Evolutionary conservation across 805 yeast genomes (phyloP), one percentile per base, ranked within the genome.

Genomic region (Candida coquimbonensis): DNA sequence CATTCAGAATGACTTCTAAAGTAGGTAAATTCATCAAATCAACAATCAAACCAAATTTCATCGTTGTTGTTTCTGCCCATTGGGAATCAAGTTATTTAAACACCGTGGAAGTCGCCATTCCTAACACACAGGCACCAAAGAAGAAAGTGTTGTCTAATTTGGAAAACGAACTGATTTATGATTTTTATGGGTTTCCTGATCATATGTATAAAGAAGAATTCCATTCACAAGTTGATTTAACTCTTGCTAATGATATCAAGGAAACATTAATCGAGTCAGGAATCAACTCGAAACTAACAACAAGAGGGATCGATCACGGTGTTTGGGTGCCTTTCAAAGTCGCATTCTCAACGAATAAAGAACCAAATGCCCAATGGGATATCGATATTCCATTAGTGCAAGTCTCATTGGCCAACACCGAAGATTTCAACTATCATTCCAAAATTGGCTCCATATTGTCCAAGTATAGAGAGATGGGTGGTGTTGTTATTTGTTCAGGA

Each of bases 241-340:
- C 54, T 9, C 46, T 82, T 5, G 77, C 86, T 0, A 44, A 67
- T 17, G 64, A 69, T 43, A 64, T 85, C 21, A 64, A 67, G 27
- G 54, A 65, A 2, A 60, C 69, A 2, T 64, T 84, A 19, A 52
- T 54, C 12, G 53, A 57, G 7, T 50, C 61, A 21, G 83, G 81
- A 0, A 66, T 81, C 42, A 53, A 65, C 3, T 63, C 80, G 0
- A 62, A 64, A 26, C 48, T 77, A 9, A 68, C 74, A 0, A 59
- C 65, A n/a, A 67, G 93, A 46, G 93, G 93, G 9, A 62, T 87
- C 21, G 95, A 86, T 59, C 95, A 86, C 64, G 95, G 95, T 7
- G 81, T 72, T 8, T 86, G 91, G 88, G 89, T 83, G 7, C 91
- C 91, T 1, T 70, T 81, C 48, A 79, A 83, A 56, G 84, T 82